phyloP scores from a whole-genome alignment of 1,284 basidiomycete genomes.

The Malassezia cuniculi region DNA sequence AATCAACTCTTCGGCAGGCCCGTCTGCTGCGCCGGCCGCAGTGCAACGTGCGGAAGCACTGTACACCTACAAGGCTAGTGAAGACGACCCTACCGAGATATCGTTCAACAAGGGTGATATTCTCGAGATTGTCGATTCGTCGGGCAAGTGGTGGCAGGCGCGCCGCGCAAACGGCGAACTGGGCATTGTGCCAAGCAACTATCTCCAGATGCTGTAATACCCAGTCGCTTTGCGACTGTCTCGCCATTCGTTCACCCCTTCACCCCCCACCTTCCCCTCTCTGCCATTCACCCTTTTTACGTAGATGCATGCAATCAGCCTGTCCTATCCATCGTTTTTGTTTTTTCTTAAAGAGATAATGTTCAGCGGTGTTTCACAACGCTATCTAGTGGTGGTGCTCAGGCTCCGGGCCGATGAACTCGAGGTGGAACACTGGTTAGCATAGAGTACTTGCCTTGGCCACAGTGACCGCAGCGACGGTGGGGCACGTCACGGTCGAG shows the following conservation, averaged over 20 bases:
- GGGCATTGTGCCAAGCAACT: conserved; percentile 53
- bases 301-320: too few relatives aligned
- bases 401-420: conserved; percentile 27
- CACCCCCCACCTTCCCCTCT: too few relatives aligned
- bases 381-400: conserved; percentile 30
- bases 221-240: too few relatives aligned
- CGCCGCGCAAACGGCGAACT: conserved; percentile 66
- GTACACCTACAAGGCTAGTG: conserved; percentile 76
- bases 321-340: too few relatives aligned
- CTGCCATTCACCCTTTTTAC: too few relatives aligned
- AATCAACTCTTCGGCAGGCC: too few relatives aligned
- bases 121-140: conserved; percentile 83
- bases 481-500: conserved; percentile 31
- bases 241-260: too few relatives aligned
- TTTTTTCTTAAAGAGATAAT: too few relatives aligned
- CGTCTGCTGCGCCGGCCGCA: too few relatives aligned
- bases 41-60: conserved; percentile 68
- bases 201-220: conserved; percentile 34
- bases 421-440: conserved; percentile 30
- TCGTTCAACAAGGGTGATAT: conserved; percentile 86
- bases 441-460: conserved; percentile 29
- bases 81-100: conserved; percentile 92
- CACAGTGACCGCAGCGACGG: conserved; percentile 43
- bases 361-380: too few relatives aligned
- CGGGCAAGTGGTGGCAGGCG: conserved; percentile 65